Percentiles rank a stretch among this genome's conserved stretches.
Conservation (phyloP, 2,329 filamentous ascomycete genomes). For the Penicillium oxalicum region DNA sequence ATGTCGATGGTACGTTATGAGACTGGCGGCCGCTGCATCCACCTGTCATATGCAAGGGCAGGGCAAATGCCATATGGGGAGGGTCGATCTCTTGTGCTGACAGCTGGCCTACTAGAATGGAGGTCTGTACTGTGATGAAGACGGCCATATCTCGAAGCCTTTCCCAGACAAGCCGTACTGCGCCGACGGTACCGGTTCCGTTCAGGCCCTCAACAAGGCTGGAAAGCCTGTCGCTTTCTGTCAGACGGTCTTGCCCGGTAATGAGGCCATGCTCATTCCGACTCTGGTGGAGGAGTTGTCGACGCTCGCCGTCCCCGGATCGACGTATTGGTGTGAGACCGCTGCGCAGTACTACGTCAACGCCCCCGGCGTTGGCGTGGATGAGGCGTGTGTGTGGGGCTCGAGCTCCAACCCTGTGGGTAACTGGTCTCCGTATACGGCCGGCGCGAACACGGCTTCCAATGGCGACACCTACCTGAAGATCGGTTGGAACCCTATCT, state of each 20-base stretch:
- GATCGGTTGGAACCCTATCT: conserved; percentile 73
- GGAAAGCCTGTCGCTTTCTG: conserved; percentile 62
- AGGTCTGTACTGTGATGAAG: conserved; percentile 64
- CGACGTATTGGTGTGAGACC: conserved; percentile 65
- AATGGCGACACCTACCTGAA: conserved; percentile 66
- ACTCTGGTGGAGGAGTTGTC: conserved; percentile 56
- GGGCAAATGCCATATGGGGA: neutral
- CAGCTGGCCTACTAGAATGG: conserved; percentile 52
- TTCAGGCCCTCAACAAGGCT: conserved; percentile 62
- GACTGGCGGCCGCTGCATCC: neutral
- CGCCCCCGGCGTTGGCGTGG: conserved; percentile 57
- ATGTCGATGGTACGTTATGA: conserved; percentile 59
- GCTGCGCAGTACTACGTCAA: conserved; percentile 78
- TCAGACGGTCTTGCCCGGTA: conserved; percentile 71
- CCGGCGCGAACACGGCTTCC: conserved; percentile 64
- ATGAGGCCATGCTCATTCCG: conserved; percentile 77
- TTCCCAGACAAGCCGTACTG: conserved; percentile 65
- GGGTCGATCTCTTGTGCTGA: conserved; percentile 11
- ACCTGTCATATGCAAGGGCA: conserved; percentile 5
- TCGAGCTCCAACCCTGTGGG: conserved; percentile 56
- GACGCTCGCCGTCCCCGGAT: conserved; percentile 64
- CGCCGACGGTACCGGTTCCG: conserved; percentile 59
- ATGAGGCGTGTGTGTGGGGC: conserved; percentile 67
- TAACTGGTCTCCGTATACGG: conserved; percentile 73
- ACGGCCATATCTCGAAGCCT: conserved; percentile 62